Conservation (phyloP, 2,329 filamentous ascomycete genomes). For the Triangularia setosa region DNA sequence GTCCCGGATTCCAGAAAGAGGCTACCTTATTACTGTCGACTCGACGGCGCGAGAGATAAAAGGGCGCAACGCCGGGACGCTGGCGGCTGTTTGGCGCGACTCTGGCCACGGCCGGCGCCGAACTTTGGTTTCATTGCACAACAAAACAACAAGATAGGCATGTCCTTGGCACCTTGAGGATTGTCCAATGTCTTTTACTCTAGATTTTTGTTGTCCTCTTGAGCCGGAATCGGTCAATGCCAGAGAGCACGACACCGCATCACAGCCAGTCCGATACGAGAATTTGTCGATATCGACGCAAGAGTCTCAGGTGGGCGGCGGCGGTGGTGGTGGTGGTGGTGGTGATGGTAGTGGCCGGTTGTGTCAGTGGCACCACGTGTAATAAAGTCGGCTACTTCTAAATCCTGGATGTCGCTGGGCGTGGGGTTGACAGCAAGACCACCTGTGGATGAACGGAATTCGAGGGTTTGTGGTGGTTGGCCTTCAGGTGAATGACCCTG, state of each 20-base stretch:
- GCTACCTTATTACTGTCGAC: too few species aligned
- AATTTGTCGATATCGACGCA: not conserved
- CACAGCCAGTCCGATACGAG: not conserved
- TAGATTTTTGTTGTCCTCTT: not conserved
- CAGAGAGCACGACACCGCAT: not conserved
- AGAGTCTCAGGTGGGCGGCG: not conserved
- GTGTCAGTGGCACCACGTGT: conserved; percentile 29
- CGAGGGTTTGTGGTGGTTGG: conserved; percentile 10
- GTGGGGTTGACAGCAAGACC: conserved; percentile 19
- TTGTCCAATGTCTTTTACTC: not conserved
- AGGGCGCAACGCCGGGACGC: not conserved
- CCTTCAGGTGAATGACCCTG: conserved; percentile 1
- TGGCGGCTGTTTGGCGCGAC: conserved; percentile 7
- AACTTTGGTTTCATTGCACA: too few species aligned
- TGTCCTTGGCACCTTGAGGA: not conserved
- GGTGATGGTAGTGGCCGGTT: conserved; percentile 7
- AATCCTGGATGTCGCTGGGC: conserved; percentile 14
- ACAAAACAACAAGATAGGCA: too few species aligned
- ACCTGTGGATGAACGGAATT: conserved; percentile 1
- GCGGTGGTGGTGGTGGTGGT: conserved; percentile 8
- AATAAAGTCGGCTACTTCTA: conserved; percentile 25
- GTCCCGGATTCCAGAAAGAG: not conserved
- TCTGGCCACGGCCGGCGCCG: not conserved
- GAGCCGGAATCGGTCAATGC: not conserved
- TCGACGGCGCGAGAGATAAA: not conserved